phyloP scores from a whole-genome alignment of 768 basidiomycete species.

The Psilocybe cyanescens region DNA sequence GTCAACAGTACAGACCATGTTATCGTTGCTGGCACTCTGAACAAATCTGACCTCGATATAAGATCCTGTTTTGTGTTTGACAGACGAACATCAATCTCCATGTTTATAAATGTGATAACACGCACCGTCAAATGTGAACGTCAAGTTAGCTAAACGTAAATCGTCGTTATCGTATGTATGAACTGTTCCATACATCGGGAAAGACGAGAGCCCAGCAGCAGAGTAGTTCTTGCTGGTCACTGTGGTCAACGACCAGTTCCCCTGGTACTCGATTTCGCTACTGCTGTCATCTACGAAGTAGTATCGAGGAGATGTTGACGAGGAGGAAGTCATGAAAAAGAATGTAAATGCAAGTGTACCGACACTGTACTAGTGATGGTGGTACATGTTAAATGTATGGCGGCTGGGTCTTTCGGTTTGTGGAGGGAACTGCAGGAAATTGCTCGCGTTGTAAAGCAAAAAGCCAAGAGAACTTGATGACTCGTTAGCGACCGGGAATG shows the following conservation, averaged over 20 bases:
- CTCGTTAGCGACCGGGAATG: too few species aligned
- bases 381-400: background rate
- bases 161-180: background rate
- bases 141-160: background rate
- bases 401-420: too few species aligned
- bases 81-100: background rate
- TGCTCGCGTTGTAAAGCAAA: too few species aligned
- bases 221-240: background rate
- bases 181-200: background rate
- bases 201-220: background rate
- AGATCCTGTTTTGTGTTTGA: background rate
- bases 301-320: background rate
- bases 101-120: background rate
- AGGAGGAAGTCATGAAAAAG: background rate
- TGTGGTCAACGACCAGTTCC: background rate
- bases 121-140: background rate
- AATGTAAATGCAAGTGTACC: background rate
- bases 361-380: background rate
- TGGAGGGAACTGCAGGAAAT: too few species aligned
- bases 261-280: background rate
- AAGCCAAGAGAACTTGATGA: too few species aligned
- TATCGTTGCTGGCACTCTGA: background rate
- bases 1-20: background rate
- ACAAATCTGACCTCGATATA: background rate
- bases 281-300: background rate